Evolutionary conservation across 768 basidiomycete species (phyloP).

Genomic region (Lactifluus piperatus): DNA sequence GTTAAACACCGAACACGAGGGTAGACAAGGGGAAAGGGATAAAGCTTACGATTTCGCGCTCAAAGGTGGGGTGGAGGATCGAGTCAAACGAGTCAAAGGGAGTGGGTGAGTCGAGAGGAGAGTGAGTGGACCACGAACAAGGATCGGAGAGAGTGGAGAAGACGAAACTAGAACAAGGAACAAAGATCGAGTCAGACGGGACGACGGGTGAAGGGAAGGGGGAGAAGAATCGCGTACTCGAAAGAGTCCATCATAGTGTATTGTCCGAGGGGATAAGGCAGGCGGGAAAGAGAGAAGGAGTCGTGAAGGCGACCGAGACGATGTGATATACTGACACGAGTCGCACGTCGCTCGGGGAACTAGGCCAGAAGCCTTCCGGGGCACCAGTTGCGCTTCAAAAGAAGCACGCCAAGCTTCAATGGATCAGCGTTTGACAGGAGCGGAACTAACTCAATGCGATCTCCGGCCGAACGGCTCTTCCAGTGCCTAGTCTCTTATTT

Average conservation of each 20-base stretch:
- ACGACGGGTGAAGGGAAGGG: too few relatives aligned
- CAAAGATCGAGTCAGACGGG: background rate
- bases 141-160: constrained; percentile 12
- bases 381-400: constrained; percentile 15
- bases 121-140: constrained; percentile 8
- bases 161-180: background rate
- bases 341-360: constrained; percentile 14
- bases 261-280: background rate
- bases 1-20: background rate
- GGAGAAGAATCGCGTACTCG: constrained; percentile 3
- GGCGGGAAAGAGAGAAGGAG: constrained; percentile 2
- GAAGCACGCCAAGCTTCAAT: constrained; percentile 13
- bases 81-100: constrained; percentile 6
- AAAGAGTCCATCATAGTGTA: constrained; percentile 10
- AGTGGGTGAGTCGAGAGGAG: constrained; percentile 14
- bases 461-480: background rate
- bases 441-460: constrained; percentile 16
- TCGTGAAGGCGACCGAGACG: constrained; percentile 13
- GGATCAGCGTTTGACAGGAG: constrained; percentile 20
- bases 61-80: constrained; percentile 15
- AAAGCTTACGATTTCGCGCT: constrained; percentile 19
- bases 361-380: constrained; percentile 14
- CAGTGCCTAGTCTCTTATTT: background rate
- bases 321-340: constrained; percentile 16
- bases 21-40: background rate